These are phyloP conservation scores for Diutina ranongensis DNA, from an alignment of 1,139 yeast species.

Conservation along the genomic window DNA sequence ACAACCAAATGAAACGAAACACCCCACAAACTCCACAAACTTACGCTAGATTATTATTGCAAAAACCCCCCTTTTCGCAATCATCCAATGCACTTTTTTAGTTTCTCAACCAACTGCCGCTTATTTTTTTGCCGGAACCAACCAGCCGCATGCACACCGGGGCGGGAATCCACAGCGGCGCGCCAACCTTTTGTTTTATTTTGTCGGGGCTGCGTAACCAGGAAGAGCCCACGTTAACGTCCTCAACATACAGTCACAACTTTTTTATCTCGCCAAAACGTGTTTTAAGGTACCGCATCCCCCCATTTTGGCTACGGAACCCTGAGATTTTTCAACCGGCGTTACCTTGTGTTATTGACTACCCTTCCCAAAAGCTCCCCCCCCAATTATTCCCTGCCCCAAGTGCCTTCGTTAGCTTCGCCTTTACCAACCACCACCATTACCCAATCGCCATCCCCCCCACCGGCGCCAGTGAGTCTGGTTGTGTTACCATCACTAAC, in stretches of 20 bases:
- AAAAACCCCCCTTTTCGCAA: not conserved
- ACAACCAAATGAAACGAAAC: no score
- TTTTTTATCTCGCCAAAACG: not conserved
- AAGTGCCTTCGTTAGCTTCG: not conserved
- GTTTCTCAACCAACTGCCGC: not conserved
- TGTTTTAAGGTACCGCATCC: no score
- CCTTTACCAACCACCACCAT: not conserved
- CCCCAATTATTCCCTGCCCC: no score
- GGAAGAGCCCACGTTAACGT: not conserved
- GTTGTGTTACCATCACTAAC: not conserved
- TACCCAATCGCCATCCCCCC: not conserved
- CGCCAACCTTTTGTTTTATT: no score
- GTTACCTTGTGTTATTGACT: not conserved
- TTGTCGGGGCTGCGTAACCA: not conserved
- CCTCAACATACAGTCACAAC: not conserved
- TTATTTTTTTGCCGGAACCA: not conserved
- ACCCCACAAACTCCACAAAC: not conserved
- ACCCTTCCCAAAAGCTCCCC: no score
- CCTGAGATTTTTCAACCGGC: no score
- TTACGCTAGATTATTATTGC: not conserved
- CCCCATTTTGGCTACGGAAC: no score
- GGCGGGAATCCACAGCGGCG: not conserved
- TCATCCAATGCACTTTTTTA: not conserved
- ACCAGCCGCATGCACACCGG: not conserved
- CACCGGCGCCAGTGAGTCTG: not conserved